A percentile compares a stretch with the other conserved stretches of the same genome.
Evolutionary conservation across 2,329 filamentous ascomycete genomes (phyloP).

Genomic region (Fusarium penzigii): DNA sequence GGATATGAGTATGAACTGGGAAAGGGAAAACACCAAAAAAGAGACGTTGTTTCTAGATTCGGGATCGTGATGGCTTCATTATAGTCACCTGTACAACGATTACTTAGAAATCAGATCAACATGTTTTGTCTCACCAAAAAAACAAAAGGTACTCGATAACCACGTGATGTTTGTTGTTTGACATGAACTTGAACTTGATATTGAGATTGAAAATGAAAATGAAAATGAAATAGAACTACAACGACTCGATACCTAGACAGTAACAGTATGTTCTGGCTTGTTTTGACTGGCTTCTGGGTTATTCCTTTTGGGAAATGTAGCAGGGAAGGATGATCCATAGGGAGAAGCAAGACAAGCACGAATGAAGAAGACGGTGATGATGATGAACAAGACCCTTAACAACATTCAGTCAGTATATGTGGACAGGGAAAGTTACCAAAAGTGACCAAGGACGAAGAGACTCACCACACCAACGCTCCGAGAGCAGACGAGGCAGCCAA

Average conservation of each 20-base stretch:
- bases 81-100: no score
- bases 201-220: not conserved
- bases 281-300: constrained; percentile 17
- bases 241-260: not conserved
- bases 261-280: constrained; percentile 8
- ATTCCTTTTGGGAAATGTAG: not conserved
- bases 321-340: constrained; percentile 12
- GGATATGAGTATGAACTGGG: no score
- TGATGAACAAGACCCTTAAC: constrained; percentile 40
- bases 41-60: no score
- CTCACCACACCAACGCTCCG: constrained; percentile 43
- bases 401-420: constrained; percentile 1
- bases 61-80: no score
- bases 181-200: no score
- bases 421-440: not conserved
- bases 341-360: constrained; percentile 31
- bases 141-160: no score
- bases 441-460: not conserved
- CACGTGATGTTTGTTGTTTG: no score
- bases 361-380: constrained; percentile 42
- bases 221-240: not conserved
- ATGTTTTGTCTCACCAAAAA: no score
- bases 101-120: no score
- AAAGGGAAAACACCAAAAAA: no score
- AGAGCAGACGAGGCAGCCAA: constrained; percentile 43